Conservation (phyloP, 2,329 filamentous ascomycete genomes). For the Penicillium sp. region DNA sequence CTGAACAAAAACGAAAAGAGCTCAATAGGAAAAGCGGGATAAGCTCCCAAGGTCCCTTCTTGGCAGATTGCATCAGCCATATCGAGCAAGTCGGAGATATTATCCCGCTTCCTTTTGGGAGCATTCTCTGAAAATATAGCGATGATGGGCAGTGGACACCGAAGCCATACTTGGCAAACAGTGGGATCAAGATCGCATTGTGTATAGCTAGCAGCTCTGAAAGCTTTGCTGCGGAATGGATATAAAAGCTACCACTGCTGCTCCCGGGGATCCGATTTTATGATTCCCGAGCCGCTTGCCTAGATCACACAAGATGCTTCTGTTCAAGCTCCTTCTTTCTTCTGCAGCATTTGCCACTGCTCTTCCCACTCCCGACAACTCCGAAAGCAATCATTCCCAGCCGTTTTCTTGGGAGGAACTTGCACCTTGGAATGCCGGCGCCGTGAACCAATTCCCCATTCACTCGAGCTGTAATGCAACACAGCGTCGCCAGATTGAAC, state of each 20-base stretch:
- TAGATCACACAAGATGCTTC: neutral
- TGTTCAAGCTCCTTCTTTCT: slow-evolving; percentile 3
- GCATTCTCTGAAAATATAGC: neutral
- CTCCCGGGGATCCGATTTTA: too few relatives aligned
- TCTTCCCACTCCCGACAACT: slow-evolving; percentile 4
- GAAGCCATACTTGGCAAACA: slow-evolving; percentile 5
- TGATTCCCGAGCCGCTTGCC: neutral
- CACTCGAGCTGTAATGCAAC: slow-evolving; percentile 65
- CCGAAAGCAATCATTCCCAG: slow-evolving; percentile 8
- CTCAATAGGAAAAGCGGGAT: slow-evolving; percentile 1
- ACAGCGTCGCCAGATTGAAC: slow-evolving; percentile 53
- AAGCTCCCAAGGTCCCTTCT: slow-evolving; percentile 23
- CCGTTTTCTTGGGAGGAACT: slow-evolving; percentile 7
- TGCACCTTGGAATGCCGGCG: slow-evolving; percentile 35
- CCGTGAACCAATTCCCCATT: slow-evolving; percentile 48
- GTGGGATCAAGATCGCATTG: neutral
- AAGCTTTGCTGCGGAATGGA: neutral
- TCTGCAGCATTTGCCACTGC: slow-evolving; percentile 8
- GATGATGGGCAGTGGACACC: neutral
- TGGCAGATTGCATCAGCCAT: neutral
- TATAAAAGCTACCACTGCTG: slow-evolving; percentile 6
- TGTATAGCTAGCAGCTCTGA: neutral
- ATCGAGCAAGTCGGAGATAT: neutral
- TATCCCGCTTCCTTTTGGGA: neutral
- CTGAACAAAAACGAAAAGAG: neutral